Evolutionary conservation across 2,329 filamentous ascomycete genomes (phyloP).

Genomic region (Cytospora leucostoma): DNA sequence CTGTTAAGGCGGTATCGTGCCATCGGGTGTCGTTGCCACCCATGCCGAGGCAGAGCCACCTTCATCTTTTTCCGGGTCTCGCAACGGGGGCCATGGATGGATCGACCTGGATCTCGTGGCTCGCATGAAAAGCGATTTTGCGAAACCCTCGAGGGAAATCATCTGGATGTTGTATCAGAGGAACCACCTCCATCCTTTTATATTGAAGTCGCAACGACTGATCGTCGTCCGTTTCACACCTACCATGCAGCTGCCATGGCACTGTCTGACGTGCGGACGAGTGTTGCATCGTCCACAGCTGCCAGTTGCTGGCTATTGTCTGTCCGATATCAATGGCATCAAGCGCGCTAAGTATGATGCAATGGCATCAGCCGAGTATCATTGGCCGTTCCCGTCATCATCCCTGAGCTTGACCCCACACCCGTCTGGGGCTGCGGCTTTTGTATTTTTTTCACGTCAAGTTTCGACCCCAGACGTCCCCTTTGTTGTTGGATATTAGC

Average conservation of each 20-base stretch:
- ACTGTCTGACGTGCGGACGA: neutral
- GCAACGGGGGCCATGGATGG: neutral
- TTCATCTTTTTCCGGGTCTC: neutral
- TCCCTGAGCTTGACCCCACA: constrained; percentile 5
- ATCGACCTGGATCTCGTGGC: neutral
- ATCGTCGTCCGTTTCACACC: neutral
- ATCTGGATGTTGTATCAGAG: neutral
- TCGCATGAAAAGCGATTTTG: neutral
- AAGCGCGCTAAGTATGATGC: constrained; percentile 19
- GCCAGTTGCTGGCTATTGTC: constrained; percentile 3
- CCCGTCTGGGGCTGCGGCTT: constrained; percentile 12
- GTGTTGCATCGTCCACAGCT: constrained; percentile 7
- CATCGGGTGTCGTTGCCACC: neutral
- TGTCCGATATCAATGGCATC: constrained; percentile 17
- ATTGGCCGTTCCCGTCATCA: neutral
- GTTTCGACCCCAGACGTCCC: neutral
- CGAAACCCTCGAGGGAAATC: neutral
- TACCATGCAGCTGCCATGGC: neutral
- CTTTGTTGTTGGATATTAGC: neutral
- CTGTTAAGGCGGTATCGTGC: neutral
- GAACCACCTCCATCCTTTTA: neutral
- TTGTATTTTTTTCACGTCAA: neutral
- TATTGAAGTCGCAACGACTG: neutral
- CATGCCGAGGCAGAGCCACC: neutral
- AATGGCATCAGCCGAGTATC: constrained; percentile 1